Conservation (phyloP, 371 early-diverging fungal genomes). For the Apophysomyces elegans region DNA sequence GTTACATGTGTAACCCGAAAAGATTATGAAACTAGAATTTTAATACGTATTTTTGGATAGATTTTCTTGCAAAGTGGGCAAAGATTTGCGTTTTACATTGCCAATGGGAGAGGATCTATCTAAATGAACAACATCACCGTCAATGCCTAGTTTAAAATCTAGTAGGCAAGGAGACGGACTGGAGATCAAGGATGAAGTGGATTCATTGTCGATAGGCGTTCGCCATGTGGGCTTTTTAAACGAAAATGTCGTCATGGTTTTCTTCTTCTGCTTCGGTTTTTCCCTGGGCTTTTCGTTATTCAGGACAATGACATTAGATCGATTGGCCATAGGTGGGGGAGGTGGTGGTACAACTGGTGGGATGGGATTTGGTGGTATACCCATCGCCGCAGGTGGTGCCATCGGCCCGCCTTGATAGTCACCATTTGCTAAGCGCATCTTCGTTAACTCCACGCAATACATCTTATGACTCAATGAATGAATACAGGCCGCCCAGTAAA, state of each 20-base stretch:
- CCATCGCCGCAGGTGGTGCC: background rate
- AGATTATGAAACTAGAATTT: no score
- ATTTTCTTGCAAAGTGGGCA: background rate
- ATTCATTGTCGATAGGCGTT: background rate
- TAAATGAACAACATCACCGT: background rate
- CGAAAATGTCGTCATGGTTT: background rate
- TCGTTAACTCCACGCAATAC: slow-evolving; percentile 6
- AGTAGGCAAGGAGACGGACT: no score
- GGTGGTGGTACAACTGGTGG: slow-evolving; percentile 17
- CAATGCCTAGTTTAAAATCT: background rate
- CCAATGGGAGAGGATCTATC: background rate
- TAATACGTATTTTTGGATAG: no score
- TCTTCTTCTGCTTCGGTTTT: slow-evolving; percentile 16
- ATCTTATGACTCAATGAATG: slow-evolving; percentile 44
- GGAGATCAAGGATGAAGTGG: background rate
- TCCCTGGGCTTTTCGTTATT: slow-evolving; percentile 30
- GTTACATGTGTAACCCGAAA: no score
- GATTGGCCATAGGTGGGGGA: slow-evolving; percentile 18
- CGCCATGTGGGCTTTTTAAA: background rate
- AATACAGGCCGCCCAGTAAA: slow-evolving; percentile 51
- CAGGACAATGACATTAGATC: slow-evolving; percentile 35
- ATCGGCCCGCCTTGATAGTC: slow-evolving; percentile 8
- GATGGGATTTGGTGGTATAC: slow-evolving; percentile 17
- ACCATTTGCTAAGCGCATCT: background rate
- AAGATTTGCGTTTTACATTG: background rate